Evolutionary conservation across 495 filamentous ascomycete genomes (phyloP), one percentile per base, ranked within the genome.

Genomic region (Cairneyella variabilis): DNA sequence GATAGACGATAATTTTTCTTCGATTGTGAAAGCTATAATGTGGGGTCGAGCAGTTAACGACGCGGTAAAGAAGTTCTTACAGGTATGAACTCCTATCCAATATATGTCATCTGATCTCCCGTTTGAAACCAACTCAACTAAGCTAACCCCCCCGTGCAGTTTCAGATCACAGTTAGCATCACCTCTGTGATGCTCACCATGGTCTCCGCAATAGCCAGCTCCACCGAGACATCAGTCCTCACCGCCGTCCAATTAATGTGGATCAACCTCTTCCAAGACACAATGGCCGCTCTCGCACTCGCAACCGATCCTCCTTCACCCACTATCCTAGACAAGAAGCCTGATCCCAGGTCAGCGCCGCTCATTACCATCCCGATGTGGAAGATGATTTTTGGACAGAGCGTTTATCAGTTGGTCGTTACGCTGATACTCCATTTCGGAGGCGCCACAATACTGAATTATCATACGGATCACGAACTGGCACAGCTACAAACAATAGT

Each of bases 231-330:
- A 23, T 85, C 87, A 32, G 88, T 93, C 40, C 72, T 93, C 21
- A 91, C 77, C 5, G 87, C 89, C 5, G 89, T 93, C 17, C 89
- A 93, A 69, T 76, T 93, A 20, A 76, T 93, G 21, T 93, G 89
- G 89, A 86, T 93, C 59, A 93, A 93, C 59, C 72, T 93, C 55
- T 91, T 93, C 66, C 91, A 91, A 88, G 90, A 96, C 61, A 92
- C 90, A n/a, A 89, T 95, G 61, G 90, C 89, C 3, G 90, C 90
- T 17, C 80, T 95, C 46, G 90, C 90, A n/a, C 73, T 95, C 26
- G 90, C 90, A 14, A 95, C 90, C 1, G 90, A 96, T 66, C 83
- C 86, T 6, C 89, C 90, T 2, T 80, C 83, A 6, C 72, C 77
- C 9, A 76, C 73, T 27, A 78, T 95, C 44, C 76, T 96, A 16